Base-by-base conservation (phyloP, 768 basidiomycete species). In the Suillus ampliporus region DNA sequence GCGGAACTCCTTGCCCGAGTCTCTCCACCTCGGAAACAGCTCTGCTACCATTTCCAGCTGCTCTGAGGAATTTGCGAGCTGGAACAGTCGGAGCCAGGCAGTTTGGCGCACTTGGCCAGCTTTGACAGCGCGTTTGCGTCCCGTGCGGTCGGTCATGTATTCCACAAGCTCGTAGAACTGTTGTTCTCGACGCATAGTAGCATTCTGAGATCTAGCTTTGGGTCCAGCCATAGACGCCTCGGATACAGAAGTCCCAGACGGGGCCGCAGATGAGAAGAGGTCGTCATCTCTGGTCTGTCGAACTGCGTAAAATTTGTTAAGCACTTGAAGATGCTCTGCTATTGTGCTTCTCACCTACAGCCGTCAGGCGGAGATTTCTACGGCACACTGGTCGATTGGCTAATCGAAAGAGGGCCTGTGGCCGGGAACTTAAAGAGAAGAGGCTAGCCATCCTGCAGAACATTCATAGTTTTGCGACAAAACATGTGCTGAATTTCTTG, bases 21-120 rank as follows among this genome's bases (percentile, higher is more conserved):
- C 84, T 64, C 77, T 80, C 83, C 83, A 89, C 14, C 67, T 73
- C 1, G 88, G 83, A 47, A 89, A 78, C 47, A 82, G 58, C 34
- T 80, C 80, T 13, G 73, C 76, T 7, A 87, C 75, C 52, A 73
- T 71, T 58, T 79, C 79, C 8, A 89, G 73, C 61, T 89, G 81
- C 61, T 82, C 81, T 56, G 80, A 72, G 13, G 80, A 82, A 61
- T 67, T 76, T 11, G 86, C 84, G 48, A 88, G 78, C 61, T 80
- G 77, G 34, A 88, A 76, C 17, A 88, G 74, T 37, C 83, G 79
- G 26, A 79, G 64, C 85, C 86, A 88, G 2, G 82, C 77, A 15
- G 78, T 76, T 37, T 81, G 74, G 43, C 82, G 76, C 43, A 86
- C 80, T 62, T 78, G 74, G 3, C 72, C 74, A 38, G 67, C 66